Percentiles rank a stretch among this genome's conserved stretches.
Conservation (phyloP, 352 stramenopile species). For the Globisporangium paroecandrum region DNA sequence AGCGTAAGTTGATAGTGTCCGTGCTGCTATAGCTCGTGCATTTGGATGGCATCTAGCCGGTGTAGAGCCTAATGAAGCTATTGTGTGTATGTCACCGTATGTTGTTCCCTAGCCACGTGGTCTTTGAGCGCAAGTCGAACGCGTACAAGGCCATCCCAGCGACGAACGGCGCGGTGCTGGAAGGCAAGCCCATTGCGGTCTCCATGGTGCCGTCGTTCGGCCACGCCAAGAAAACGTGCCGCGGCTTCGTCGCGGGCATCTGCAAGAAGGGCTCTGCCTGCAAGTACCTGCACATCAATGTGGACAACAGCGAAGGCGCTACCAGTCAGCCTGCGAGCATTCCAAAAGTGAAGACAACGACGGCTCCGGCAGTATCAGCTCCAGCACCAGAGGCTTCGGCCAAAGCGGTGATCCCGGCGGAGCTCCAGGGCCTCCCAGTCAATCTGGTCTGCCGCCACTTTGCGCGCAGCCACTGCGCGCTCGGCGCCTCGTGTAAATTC, state of each 20-base stretch:
- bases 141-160: slow-evolving; percentile 38
- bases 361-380: not conserved
- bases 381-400: not conserved
- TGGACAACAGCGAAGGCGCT: not conserved
- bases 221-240: slow-evolving; percentile 41
- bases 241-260: slow-evolving; percentile 51
- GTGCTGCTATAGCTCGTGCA: not conserved
- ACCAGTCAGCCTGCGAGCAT: not conserved
- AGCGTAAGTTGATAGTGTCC: slow-evolving; percentile 35
- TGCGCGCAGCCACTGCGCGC: slow-evolving; percentile 37
- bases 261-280: slow-evolving; percentile 62
- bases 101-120: slow-evolving; percentile 30
- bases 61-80: not conserved
- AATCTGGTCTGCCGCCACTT: slow-evolving; percentile 53
- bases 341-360: not conserved
- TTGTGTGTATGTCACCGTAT: not conserved
- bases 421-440: slow-evolving; percentile 32
- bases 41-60: not conserved
- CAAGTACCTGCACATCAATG: slow-evolving; percentile 37
- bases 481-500: slow-evolving; percentile 30
- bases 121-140: slow-evolving; percentile 27
- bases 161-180: slow-evolving; percentile 50
- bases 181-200: slow-evolving; percentile 51
- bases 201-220: slow-evolving; percentile 36
- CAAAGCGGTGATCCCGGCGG: slow-evolving; percentile 9